Percentiles rank a stretch among this genome's conserved stretches.
Evolutionary conservation across 768 basidiomycete genomes (phyloP).

Genomic region (Tephrocybe sp.): DNA sequence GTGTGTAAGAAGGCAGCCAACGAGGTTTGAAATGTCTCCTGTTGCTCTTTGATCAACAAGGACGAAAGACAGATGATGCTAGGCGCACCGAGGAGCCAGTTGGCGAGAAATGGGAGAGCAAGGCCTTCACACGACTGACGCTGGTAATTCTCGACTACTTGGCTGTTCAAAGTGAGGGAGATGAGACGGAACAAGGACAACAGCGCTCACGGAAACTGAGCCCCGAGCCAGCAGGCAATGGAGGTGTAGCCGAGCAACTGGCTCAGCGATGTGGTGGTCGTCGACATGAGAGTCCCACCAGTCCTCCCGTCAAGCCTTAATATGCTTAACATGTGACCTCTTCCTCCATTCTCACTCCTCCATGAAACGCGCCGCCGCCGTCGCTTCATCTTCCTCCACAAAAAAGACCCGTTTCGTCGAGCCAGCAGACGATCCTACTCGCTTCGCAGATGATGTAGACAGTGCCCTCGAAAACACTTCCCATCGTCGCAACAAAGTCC

Average conservation of each 20-base stretch:
- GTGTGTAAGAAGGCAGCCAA: slow-evolving; percentile 88
- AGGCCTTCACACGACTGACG: slow-evolving; percentile 84
- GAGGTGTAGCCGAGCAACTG: slow-evolving; percentile 68
- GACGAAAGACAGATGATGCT: slow-evolving; percentile 3
- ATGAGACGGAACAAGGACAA: not conserved
- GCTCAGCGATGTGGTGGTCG: slow-evolving; percentile 39
- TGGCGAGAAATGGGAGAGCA: slow-evolving; percentile 88
- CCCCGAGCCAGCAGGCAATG: slow-evolving; percentile 79
- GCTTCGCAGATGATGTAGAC: slow-evolving; percentile 79
- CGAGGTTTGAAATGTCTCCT: slow-evolving; percentile 92
- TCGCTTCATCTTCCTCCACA: slow-evolving; percentile 26
- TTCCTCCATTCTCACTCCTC: slow-evolving; percentile 22
- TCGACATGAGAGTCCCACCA: slow-evolving; percentile 22
- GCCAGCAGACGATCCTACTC: slow-evolving; percentile 68
- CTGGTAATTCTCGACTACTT: slow-evolving; percentile 76
- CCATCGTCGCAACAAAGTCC: slow-evolving; percentile 65
- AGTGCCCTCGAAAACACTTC: slow-evolving; percentile 66
- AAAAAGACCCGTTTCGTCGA: slow-evolving; percentile 79
- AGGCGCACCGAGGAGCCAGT: slow-evolving; percentile 83
- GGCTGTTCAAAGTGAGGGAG: slow-evolving; percentile 41
- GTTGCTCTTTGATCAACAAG: slow-evolving; percentile 4
- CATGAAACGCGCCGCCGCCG: slow-evolving; percentile 33
- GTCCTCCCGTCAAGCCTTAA: not conserved
- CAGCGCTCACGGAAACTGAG: slow-evolving; percentile 81
- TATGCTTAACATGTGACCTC: not conserved